phyloP scores from a whole-genome alignment of 352 stramenopile species.

The Aphanomyces invadans region DNA sequence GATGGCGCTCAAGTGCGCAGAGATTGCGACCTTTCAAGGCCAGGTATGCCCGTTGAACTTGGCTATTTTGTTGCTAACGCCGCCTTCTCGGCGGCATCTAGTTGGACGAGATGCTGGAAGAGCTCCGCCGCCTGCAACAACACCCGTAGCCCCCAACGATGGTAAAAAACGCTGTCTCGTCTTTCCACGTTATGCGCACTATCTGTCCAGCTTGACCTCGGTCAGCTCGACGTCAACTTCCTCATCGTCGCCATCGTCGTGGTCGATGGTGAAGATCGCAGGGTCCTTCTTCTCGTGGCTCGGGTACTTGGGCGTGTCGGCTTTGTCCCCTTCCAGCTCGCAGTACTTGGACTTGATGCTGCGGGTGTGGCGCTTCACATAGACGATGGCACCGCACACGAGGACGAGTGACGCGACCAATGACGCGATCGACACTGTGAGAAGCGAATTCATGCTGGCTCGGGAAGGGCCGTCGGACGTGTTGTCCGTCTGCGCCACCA shows the following conservation, averaged over 20 bases:
- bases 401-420: neutral
- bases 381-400: neutral
- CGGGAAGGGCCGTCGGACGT: neutral
- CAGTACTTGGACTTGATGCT: slow-evolving; percentile 4
- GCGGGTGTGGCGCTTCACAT: neutral
- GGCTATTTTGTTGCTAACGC: too few species aligned
- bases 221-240: slow-evolving; percentile 12
- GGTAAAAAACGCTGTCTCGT: neutral
- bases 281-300: slow-evolving; percentile 1
- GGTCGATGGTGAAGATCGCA: slow-evolving; percentile 23
- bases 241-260: slow-evolving; percentile 19
- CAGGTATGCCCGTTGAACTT: slow-evolving; percentile 38
- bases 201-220: slow-evolving; percentile 18
- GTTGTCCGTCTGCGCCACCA: neutral
- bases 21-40: slow-evolving; percentile 66
- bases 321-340: slow-evolving; percentile 16
- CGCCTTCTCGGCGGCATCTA: too few species aligned
- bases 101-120: slow-evolving; percentile 55
- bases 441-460: neutral
- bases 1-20: slow-evolving; percentile 64
- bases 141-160: neutral
- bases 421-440: neutral
- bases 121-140: slow-evolving; percentile 32
- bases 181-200: neutral
- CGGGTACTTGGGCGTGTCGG: slow-evolving; percentile 22